Conservation (phyloP, 805 yeast species). For the Schwanniomyces sp. region DNA sequence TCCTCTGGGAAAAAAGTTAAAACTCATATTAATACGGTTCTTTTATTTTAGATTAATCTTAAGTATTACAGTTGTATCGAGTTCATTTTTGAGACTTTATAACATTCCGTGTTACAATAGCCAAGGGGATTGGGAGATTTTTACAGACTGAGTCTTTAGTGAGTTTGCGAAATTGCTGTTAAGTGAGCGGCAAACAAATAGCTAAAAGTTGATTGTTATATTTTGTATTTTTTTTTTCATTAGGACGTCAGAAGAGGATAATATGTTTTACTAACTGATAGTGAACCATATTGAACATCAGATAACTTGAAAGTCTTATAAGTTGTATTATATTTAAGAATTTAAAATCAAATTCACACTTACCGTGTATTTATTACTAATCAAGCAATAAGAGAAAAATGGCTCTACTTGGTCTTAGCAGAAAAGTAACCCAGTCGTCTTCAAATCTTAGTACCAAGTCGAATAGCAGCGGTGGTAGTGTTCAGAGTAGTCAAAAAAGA, state of each 20-base stretch:
- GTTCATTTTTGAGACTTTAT: neutral
- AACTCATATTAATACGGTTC: neutral
- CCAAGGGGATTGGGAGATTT: neutral
- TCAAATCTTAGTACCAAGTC: conserved; percentile 7
- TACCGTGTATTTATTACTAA: neutral
- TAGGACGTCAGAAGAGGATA: conserved; percentile 1
- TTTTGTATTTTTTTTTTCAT: neutral
- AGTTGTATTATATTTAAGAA: neutral
- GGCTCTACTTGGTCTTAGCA: conserved; percentile 18
- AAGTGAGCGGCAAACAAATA: neutral
- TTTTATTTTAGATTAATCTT: neutral
- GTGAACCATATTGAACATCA: neutral
- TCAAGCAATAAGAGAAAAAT: conserved; percentile 3
- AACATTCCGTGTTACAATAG: neutral
- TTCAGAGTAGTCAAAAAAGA: conserved; percentile 6
- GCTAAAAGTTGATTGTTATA: neutral
- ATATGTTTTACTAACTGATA: neutral
- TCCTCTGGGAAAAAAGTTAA: neutral
- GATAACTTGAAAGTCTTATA: neutral
- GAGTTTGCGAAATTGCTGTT: neutral
- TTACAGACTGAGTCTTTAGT: neutral
- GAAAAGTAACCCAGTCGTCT: conserved; percentile 24
- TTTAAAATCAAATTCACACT: neutral
- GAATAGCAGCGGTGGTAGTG: conserved; percentile 12
- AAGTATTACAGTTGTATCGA: neutral